A percentile compares a stretch with the other conserved stretches of the same genome.
Conservation (phyloP, 768 basidiomycete genomes). For the Trametes sanguinea region DNA sequence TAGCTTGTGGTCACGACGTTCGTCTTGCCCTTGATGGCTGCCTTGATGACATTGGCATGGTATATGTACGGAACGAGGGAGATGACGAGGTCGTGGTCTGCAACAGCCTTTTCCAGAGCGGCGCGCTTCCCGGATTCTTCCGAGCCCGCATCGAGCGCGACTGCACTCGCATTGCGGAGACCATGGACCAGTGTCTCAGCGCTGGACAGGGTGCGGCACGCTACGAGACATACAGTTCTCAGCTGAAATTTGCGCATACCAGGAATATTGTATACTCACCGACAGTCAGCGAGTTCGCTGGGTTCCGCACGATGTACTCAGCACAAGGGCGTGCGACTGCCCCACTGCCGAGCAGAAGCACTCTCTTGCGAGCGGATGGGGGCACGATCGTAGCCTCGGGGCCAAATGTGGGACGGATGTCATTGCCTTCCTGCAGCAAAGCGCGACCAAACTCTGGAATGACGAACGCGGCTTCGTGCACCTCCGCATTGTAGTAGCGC, state of each 20-base stretch:
- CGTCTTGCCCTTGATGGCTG: conserved; percentile 84
- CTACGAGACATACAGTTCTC: conserved; percentile 39
- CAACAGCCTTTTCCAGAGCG: conserved; percentile 78
- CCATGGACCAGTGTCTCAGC: conserved; percentile 69
- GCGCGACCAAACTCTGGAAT: conserved; percentile 88
- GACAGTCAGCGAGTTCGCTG: conserved; percentile 81
- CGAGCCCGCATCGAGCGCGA: conserved; percentile 74
- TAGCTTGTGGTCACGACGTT: conserved; percentile 97
- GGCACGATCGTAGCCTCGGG: conserved; percentile 36
- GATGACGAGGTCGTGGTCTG: conserved; percentile 89
- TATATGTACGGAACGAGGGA: conserved; percentile 95
- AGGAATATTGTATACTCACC: conserved; percentile 48
- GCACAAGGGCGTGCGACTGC: conserved; percentile 95
- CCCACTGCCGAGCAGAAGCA: conserved; percentile 91
- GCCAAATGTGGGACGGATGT: conserved; percentile 79
- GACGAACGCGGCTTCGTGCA: conserved; percentile 83
- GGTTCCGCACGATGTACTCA: conserved; percentile 84
- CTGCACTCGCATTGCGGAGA: conserved; percentile 69
- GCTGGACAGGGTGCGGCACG: conserved; percentile 82
- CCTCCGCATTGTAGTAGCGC: conserved; percentile 79
- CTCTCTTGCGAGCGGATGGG: conserved; percentile 52
- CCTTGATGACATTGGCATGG: conserved; percentile 88
- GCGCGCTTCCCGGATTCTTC: conserved; percentile 44
- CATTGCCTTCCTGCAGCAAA: conserved; percentile 69
- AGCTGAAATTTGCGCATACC: not conserved